These are phyloP conservation scores for Fomitopsis palustris DNA, from an alignment of 1,284 basidiomycete genomes.

Conservation along the genomic window DNA sequence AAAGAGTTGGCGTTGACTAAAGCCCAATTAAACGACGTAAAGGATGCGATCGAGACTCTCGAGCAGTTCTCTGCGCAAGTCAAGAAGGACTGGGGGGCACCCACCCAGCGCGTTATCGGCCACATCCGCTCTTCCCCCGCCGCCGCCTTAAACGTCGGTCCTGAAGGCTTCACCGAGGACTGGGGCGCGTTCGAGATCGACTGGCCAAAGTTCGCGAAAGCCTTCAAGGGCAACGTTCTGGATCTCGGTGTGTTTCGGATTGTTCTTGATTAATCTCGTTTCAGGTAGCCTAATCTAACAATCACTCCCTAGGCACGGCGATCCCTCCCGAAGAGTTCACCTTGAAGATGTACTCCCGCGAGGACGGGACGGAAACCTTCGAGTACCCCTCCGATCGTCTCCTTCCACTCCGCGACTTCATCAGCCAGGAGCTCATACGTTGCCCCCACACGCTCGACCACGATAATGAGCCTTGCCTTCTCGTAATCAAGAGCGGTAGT, in stretches of 20 bases:
- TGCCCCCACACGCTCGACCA: conserved; percentile 23
- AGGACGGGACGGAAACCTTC: conserved; percentile 22
- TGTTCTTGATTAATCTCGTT: conserved; percentile 15
- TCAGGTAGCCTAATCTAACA: conserved; percentile 18
- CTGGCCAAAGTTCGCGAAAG: conserved; percentile 11
- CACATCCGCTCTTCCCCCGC: conserved; percentile 29
- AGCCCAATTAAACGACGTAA: conserved; percentile 1
- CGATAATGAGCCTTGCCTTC: conserved; percentile 21
- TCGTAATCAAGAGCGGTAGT: conserved; percentile 33
- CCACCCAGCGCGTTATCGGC: conserved; percentile 27
- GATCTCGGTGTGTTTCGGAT: conserved; percentile 19
- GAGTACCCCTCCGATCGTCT: conserved; percentile 32
- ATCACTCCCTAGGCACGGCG: conserved; percentile 28
- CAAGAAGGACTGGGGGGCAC: conserved; percentile 20
- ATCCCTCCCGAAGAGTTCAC: conserved; percentile 20
- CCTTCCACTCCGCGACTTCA: conserved; percentile 22
- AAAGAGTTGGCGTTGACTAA: background rate
- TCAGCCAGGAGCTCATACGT: conserved; percentile 26
- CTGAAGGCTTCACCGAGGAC: conserved; percentile 18
- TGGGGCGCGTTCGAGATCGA: conserved; percentile 15
- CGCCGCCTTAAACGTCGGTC: conserved; percentile 11
- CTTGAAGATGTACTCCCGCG: conserved; percentile 22
- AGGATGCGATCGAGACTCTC: conserved; percentile 8
- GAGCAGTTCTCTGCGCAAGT: conserved; percentile 14
- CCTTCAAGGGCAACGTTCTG: conserved; percentile 17